Percentiles rank a stretch among this genome's conserved stretches.
These are phyloP conservation scores for Leccinum imitatum DNA, from an alignment of 768 basidiomycete genomes.

Conservation along the genomic window DNA sequence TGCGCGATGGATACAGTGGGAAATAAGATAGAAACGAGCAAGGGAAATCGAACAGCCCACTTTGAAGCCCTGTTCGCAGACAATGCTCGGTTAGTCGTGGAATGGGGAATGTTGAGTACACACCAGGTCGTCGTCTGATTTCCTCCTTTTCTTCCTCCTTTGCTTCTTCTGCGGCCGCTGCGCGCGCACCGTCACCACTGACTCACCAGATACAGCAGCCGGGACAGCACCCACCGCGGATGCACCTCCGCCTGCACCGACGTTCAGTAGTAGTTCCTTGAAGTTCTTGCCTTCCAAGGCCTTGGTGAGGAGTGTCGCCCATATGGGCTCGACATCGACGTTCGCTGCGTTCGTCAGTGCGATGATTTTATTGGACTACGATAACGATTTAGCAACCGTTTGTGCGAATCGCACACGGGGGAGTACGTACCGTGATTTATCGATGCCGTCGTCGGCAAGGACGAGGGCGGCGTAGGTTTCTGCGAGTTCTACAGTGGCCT, in stretches of 20 bases:
- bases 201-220: slow-evolving; percentile 51
- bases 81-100: background rate
- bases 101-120: background rate
- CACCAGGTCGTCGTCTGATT: slow-evolving; percentile 70
- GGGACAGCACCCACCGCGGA: slow-evolving; percentile 58
- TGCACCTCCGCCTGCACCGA: slow-evolving; percentile 89
- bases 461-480: slow-evolving; percentile 91
- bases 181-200: slow-evolving; percentile 57
- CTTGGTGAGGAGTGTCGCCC: slow-evolving; percentile 96
- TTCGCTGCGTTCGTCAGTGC: slow-evolving; percentile 82
- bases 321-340: slow-evolving; percentile 92
- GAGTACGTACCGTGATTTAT: slow-evolving; percentile 87
- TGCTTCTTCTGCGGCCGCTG: slow-evolving; percentile 67
- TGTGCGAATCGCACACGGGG: background rate
- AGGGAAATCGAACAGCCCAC: slow-evolving; percentile 73
- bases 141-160: slow-evolving; percentile 83
- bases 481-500: slow-evolving; percentile 78
- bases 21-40: slow-evolving; percentile 27
- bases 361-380: slow-evolving; percentile 89
- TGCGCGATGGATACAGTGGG: slow-evolving; percentile 22
- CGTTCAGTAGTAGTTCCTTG: slow-evolving; percentile 92
- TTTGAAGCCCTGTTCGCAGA: slow-evolving; percentile 65
- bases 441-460: slow-evolving; percentile 91
- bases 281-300: slow-evolving; percentile 98
- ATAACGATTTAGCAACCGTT: background rate